A percentile compares a stretch with the other conserved stretches of the same genome.
Conservation (phyloP, 2,329 filamentous ascomycete genomes). For the Aspergillus calidoustus region DNA sequence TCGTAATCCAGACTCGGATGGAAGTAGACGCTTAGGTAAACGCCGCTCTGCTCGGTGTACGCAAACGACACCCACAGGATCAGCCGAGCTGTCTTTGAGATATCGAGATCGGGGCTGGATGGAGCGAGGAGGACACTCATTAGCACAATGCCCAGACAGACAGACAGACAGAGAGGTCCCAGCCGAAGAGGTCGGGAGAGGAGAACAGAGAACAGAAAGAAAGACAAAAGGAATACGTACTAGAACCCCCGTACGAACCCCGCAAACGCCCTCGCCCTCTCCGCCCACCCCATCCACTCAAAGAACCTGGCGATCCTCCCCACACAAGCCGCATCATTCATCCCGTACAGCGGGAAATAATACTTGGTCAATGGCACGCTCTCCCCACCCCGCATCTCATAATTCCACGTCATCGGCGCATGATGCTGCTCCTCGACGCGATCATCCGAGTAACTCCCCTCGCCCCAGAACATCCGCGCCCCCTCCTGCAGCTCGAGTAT, state of each 20-base stretch:
- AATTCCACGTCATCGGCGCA: conserved; percentile 23
- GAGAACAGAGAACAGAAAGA: too few species aligned
- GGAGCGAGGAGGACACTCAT: neutral
- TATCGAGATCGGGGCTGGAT: neutral
- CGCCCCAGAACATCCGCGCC: neutral
- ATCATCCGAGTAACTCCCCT: neutral
- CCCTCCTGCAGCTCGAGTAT: neutral
- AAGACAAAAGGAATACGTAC: neutral
- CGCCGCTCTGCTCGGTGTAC: conserved; percentile 8
- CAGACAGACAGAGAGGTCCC: too few species aligned
- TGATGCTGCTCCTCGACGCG: neutral
- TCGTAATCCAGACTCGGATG: neutral
- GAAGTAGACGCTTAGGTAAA: conserved; percentile 12
- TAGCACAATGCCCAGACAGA: too few species aligned
- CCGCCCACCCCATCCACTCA: neutral
- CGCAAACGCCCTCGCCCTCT: neutral
- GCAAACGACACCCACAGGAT: conserved; percentile 9
- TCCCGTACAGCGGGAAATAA: conserved; percentile 23
- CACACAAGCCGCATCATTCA: conserved; percentile 15
- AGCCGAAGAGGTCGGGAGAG: too few species aligned
- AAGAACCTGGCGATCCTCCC: conserved; percentile 6
- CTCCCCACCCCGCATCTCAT: conserved; percentile 20
- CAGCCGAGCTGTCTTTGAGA: neutral
- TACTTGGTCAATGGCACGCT: conserved; percentile 19
- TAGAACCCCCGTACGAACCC: neutral